Base-by-base conservation (phyloP, 768 basidiomycete species). In the Inosperma sp. region DNA sequence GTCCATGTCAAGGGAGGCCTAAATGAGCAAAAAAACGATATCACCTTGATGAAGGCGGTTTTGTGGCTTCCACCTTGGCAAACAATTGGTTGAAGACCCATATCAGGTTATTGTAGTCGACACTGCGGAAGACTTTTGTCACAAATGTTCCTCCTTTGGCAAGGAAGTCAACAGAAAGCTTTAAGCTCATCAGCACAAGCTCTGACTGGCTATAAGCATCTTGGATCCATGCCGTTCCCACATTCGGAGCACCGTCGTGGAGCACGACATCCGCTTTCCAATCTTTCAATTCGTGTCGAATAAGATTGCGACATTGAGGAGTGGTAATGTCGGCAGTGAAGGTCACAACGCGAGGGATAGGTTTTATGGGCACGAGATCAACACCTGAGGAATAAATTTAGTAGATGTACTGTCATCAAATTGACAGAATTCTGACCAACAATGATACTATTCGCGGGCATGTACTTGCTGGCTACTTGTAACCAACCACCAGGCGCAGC, bases 41-140 rank as follows among this genome's bases (percentile, higher is more conserved):
- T 61, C 54, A 93, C 91, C 93, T 83, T 19, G 96, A 98, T 30
- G 93, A 94, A 7, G 96, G 94, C 2, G 96, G 96, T 64, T 99
- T 99, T 26, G 96, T 99, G 5, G 96, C 96, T 68, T 99, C 96
- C 26, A 99, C 96, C 68, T 88, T 93, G 39, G 80, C 82, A 66
- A 99, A 99, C 41, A 99, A 72, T 71, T 98, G 96, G 59, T 83
- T 86, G 73, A 99, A 98, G 27, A 98, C 96, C 96, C 96, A 99
- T 59, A 98, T 86, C 58, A 99, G 83, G 63, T 87, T 93, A 73
- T 99, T 98, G 72, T 99, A 99, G 66, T 99, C 96, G 57, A 83
- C 89, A 71, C 92, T 95, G 55, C 96, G 84, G 78, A 99, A 99
- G 51, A 99, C 93, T 70, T 99, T 99, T 23, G 96, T 97, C 39